These are phyloP conservation scores for Dichotomocladium elegans DNA, from an alignment of 371 early-diverging fungal genomes.

Conservation along the genomic window DNA sequence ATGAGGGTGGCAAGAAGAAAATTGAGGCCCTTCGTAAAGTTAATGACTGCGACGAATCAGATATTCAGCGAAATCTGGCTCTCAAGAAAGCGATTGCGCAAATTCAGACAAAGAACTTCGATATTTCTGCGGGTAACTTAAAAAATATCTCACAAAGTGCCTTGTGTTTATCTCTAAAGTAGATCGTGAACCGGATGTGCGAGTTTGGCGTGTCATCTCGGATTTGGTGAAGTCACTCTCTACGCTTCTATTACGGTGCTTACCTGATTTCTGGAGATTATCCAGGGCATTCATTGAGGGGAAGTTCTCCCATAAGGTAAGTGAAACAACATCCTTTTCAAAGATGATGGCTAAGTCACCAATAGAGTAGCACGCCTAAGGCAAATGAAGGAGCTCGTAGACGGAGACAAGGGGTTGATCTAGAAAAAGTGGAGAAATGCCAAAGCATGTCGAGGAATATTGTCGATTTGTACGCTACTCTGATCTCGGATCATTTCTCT, in stretches of 20 bases:
- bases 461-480: conserved; percentile 55
- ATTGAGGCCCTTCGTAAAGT: conserved; percentile 15
- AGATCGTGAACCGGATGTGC: conserved; percentile 46
- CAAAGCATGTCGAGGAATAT: conserved; percentile 77
- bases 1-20: conserved; percentile 50
- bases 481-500: conserved; percentile 56
- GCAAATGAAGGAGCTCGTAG: conserved; percentile 21
- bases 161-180: too few species aligned
- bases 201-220: conserved; percentile 68
- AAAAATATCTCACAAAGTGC: too few species aligned
- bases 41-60: conserved; percentile 26
- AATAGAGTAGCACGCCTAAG: background rate
- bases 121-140: conserved; percentile 24
- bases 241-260: conserved; percentile 62
- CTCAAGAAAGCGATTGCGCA: conserved; percentile 33
- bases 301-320: conserved; percentile 59
- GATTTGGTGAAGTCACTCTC: conserved; percentile 73
- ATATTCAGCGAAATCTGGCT: conserved; percentile 27
- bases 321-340: background rate
- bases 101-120: conserved; percentile 18
- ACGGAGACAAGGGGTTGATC: conserved; percentile 57
- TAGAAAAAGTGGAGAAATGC: conserved; percentile 71
- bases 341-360: too few species aligned
- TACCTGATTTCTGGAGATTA: conserved; percentile 94
- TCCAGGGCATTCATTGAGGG: conserved; percentile 84